A percentile compares a stretch with the other conserved stretches of the same genome.
Evolutionary conservation across 2,329 filamentous ascomycete genomes (phyloP).

Genomic region (Paramyrothecium roridum): DNA sequence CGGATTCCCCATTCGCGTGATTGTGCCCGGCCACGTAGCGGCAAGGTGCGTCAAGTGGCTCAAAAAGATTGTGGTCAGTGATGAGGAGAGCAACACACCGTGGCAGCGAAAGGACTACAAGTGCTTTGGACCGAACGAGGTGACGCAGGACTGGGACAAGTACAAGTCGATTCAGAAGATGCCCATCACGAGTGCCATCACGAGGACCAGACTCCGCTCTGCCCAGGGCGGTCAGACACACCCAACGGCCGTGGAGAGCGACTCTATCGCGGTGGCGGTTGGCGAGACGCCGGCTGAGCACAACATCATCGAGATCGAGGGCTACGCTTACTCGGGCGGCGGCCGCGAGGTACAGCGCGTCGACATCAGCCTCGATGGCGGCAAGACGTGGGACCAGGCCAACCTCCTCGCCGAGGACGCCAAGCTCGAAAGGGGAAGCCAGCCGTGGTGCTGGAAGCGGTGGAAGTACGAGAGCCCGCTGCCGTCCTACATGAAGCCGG

Average conservation of each 20-base stretch:
- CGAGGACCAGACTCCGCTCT: slow-evolving; percentile 9
- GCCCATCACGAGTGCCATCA: slow-evolving; percentile 48
- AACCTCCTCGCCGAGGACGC: slow-evolving; percentile 48
- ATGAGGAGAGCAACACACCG: slow-evolving; percentile 54
- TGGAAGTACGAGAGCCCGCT: slow-evolving; percentile 32
- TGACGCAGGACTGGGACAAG: slow-evolving; percentile 40
- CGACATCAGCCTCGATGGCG: slow-evolving; percentile 80
- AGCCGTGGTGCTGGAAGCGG: slow-evolving; percentile 44
- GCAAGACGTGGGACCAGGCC: slow-evolving; percentile 74
- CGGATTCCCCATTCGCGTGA: slow-evolving; percentile 75
- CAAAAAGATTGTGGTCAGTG: slow-evolving; percentile 74
- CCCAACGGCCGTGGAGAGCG: neutral
- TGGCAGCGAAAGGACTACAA: slow-evolving; percentile 50
- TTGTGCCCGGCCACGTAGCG: slow-evolving; percentile 89
- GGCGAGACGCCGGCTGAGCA: neutral
- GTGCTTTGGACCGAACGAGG: slow-evolving; percentile 42
- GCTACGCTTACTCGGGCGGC: slow-evolving; percentile 87
- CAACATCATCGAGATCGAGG: slow-evolving; percentile 33
- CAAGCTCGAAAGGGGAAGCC: slow-evolving; percentile 24
- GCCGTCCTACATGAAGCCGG: slow-evolving; percentile 11
- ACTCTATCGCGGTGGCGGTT: no score
- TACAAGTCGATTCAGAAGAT: slow-evolving; percentile 48
- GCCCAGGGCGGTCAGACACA: neutral
- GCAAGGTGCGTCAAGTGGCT: slow-evolving; percentile 93
- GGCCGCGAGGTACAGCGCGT: slow-evolving; percentile 78